A percentile compares a stretch with the other conserved stretches of the same genome.
Evolutionary conservation across 164 flowering plant genomes (phyloP).

Genomic region (Stephania yunnanensis): DNA sequence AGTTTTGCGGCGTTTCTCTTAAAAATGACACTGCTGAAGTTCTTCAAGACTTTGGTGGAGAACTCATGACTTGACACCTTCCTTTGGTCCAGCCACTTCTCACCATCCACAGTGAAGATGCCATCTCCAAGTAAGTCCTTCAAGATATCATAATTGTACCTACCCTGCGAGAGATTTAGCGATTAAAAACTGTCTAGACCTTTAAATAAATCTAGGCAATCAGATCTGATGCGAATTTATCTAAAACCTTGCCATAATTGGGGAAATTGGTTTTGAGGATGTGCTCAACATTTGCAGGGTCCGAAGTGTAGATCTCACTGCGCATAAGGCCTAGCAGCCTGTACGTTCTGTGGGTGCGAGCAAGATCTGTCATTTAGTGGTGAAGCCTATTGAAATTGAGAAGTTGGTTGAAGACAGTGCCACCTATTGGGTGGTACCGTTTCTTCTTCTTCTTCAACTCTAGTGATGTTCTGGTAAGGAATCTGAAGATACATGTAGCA

Average conservation of each 20-base stretch:
- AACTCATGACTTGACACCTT: slow-evolving; percentile 52
- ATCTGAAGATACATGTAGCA: background rate
- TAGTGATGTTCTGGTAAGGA: background rate
- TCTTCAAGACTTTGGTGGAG: slow-evolving; percentile 47
- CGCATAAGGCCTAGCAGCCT: slow-evolving; percentile 36
- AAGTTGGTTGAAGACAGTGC: slow-evolving; percentile 46
- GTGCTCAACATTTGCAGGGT: slow-evolving; percentile 52
- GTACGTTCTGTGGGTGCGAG: slow-evolving; percentile 39
- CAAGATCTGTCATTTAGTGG: slow-evolving; percentile 52
- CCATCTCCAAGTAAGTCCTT: slow-evolving; percentile 57
- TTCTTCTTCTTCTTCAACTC: slow-evolving; percentile 11
- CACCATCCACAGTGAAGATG: slow-evolving; percentile 64
- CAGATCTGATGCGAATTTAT: no score
- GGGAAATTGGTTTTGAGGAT: slow-evolving; percentile 55
- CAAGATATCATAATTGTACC: slow-evolving; percentile 29
- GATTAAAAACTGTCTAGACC: no score
- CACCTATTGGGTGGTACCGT: slow-evolving; percentile 50
- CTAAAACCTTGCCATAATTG: slow-evolving; percentile 50
- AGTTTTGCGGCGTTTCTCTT: slow-evolving; percentile 37
- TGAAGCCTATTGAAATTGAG: slow-evolving; percentile 43
- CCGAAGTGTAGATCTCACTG: slow-evolving; percentile 44
- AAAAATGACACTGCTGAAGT: slow-evolving; percentile 49
- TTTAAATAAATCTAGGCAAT: no score
- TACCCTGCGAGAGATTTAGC: slow-evolving; percentile 26
- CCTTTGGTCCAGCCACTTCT: slow-evolving; percentile 57